Evolutionary conservation across 768 basidiomycete species (phyloP).

Genomic region (Lactifluus pinguis): DNA sequence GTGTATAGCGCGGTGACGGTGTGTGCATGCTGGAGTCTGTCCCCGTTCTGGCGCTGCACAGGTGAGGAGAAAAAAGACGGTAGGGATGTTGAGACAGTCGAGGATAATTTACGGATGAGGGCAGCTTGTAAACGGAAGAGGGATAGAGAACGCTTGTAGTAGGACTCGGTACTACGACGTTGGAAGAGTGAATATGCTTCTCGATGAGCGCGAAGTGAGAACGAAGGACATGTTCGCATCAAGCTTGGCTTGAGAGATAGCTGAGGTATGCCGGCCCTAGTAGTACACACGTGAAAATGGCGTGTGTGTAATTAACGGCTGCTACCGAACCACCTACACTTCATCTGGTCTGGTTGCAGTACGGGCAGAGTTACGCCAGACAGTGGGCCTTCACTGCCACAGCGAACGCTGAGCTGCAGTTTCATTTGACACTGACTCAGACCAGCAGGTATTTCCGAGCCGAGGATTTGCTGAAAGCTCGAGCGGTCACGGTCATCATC

Average conservation of each 20-base stretch:
- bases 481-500: too few relatives aligned
- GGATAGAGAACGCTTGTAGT: neutral
- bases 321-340: too few relatives aligned
- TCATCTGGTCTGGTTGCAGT: too few relatives aligned
- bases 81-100: neutral
- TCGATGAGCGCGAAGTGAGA: neutral
- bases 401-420: too few relatives aligned
- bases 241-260: neutral
- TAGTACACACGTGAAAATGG: too few relatives aligned
- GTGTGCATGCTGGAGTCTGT: constrained; percentile 7
- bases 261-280: too few relatives aligned
- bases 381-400: too few relatives aligned
- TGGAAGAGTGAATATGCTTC: neutral
- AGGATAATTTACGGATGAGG: neutral
- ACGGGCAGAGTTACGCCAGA: too few relatives aligned
- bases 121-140: neutral
- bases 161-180: neutral
- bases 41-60: neutral
- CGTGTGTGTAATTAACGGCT: too few relatives aligned
- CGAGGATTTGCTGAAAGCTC: too few relatives aligned
- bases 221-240: constrained; percentile 9
- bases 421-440: too few relatives aligned
- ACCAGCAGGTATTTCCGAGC: too few relatives aligned
- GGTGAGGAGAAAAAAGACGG: neutral
- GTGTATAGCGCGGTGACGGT: constrained; percentile 14